Conservation (phyloP, 345 rosid genomes). For the Xanthoceras sorbifolium region DNA sequence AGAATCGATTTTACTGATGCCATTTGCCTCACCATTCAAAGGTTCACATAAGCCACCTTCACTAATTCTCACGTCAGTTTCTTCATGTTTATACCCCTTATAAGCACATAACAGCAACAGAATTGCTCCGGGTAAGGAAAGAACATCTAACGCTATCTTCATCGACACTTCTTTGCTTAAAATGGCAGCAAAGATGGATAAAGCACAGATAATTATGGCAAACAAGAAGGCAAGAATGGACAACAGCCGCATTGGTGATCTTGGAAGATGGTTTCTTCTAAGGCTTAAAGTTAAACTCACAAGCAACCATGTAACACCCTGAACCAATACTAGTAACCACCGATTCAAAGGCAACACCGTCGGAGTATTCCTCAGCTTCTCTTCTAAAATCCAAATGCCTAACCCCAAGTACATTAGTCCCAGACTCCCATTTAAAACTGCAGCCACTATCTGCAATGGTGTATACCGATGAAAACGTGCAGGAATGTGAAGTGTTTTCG, state of each 20-base stretch:
- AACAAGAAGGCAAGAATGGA: conserved; percentile 57
- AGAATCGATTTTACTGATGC: conserved; percentile 29
- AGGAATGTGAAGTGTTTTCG: conserved; percentile 26
- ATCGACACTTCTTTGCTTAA: conserved; percentile 23
- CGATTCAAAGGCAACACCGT: conserved; percentile 45
- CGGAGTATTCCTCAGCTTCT: conserved; percentile 41
- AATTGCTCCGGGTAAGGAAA: conserved; percentile 61
- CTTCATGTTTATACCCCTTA: conserved; percentile 36
- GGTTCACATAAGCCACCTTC: conserved; percentile 56
- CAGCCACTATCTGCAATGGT: conserved; percentile 49
- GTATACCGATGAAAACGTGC: conserved; percentile 32
- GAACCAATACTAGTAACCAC: conserved; percentile 57
- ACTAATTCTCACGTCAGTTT: conserved; percentile 15
- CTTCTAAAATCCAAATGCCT: conserved; percentile 62
- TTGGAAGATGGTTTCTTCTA: conserved; percentile 36
- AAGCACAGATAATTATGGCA: conserved; percentile 42
- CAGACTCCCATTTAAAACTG: conserved; percentile 54
- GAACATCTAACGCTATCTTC: conserved; percentile 46
- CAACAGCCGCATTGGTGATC: conserved; percentile 41
- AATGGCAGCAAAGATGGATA: conserved; percentile 43
- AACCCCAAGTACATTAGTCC: conserved; percentile 59
- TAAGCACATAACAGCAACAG: conserved; percentile 56
- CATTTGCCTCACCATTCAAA: conserved; percentile 45
- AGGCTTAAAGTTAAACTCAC: conserved; percentile 54
- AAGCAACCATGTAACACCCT: conserved; percentile 67